Base-by-base conservation (phyloP, 2,329 filamentous ascomycete species). In the Aureobasidium zeae region DNA sequence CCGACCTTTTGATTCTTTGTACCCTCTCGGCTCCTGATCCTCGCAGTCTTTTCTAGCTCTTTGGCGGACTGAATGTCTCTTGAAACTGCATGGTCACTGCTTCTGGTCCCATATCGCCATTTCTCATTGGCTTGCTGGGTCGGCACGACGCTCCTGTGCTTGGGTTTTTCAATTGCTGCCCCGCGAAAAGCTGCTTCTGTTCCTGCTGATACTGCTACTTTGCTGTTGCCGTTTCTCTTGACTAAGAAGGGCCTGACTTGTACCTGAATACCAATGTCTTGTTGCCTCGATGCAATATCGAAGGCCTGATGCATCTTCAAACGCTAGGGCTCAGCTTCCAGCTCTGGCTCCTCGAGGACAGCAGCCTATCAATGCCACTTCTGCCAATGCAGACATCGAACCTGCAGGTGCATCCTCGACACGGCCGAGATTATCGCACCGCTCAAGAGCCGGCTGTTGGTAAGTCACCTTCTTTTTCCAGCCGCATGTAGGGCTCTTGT, bases 381-480 rank as follows among this genome's bases (percentile, higher is more conserved):
- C 45, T 31, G 36, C 35, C n/a, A 13, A 35, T 17, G 24, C 37
- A 26, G 37, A 44, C n/a, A 31, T 35, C 22, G 46, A 44, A 16
- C 45, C 48, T 25, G 38, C 43, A 24, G 30, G 39, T 24, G 30
- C 24, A 17, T 25, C 32, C 13, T 37, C 33, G 16, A 25, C 48
- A 25, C 46, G 66, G 36, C 56, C 70, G 17, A 65, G 71, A 39
- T 61, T 74, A 11, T 71, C 71, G 29, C 71, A 72, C 44, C 65
- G 71, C 44, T 74, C 71, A 35, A 60, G 71, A 48, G 72, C 69
- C 24, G 71, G 71, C 45, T 74, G 71, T 52, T 74, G 71, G 67
- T 68, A 58, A 53, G 65, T 31, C 28, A 31, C n/a, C 15, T 16
- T 19, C 13, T 25, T 28, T 8, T 31, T 8, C 15, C 37, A 30